phyloP scores from a whole-genome alignment of 2,329 filamentous ascomycete species.

The Penicillium polonicum region DNA sequence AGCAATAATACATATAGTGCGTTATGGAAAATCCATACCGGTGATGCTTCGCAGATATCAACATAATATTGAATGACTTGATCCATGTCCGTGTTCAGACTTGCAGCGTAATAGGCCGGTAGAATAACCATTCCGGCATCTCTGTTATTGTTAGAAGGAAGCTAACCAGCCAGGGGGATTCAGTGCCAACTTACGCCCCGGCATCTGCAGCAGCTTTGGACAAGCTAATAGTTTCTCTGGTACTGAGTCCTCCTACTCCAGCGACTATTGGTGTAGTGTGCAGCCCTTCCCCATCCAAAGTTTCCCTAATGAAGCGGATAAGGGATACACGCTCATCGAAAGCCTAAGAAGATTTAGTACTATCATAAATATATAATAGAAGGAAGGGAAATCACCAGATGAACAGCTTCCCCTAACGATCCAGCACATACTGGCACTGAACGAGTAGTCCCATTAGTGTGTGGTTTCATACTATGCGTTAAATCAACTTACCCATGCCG shows the following conservation, averaged over 20 bases:
- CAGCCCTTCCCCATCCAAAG: background rate
- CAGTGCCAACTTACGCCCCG: background rate
- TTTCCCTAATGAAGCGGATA: background rate
- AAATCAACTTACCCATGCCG: background rate
- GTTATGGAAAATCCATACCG: background rate
- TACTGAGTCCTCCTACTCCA: background rate
- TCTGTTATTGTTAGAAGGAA: background rate
- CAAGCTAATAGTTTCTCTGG: background rate
- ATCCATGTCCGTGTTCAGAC: background rate
- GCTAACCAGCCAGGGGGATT: background rate
- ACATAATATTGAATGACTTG: background rate
- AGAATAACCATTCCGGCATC: background rate
- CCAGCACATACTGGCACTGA: background rate
- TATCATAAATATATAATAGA: background rate
- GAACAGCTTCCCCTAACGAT: background rate
- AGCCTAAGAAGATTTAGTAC: background rate
- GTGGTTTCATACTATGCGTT: background rate
- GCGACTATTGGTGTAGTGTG: background rate
- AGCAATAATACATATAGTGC: background rate
- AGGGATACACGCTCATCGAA: background rate
- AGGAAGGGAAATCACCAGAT: background rate
- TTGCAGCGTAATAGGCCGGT: background rate
- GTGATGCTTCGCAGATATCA: background rate
- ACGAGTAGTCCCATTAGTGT: background rate
- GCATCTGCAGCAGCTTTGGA: background rate